Base-by-base conservation (phyloP, 768 basidiomycete species). In the Mycena rebaudengoi region DNA sequence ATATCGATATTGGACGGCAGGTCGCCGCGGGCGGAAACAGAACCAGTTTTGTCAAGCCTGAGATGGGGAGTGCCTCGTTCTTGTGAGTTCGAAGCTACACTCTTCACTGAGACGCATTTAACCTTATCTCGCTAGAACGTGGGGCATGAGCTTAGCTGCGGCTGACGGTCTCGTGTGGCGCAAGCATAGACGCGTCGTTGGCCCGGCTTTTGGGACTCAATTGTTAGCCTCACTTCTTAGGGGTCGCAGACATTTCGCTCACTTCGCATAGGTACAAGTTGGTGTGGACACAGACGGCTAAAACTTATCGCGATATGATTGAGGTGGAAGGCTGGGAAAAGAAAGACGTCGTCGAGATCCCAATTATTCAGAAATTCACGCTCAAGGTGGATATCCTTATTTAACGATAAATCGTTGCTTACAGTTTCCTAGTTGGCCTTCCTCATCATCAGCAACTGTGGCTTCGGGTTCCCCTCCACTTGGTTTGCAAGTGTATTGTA, bases 1-100 rank as follows among this genome's bases (percentile, higher is more conserved):
- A 83, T 58, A 60, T 86, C 21, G 82, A 85, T 40, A 78, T 85
- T 7, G 79, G 76, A 12, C 77, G 83, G 7, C 85, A 85, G 70
- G 76, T 84, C 18, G 69, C 74, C 7, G 71, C 67, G 1, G 83
- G 82, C 5, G 78, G 78, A 2, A 76, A 78, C 32, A 81, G 78
- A 49, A 74, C 75, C 1, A 76, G 68, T 48, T 84, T 81, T 46
- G 54, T 77, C 41, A 86, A 86, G 63, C 80, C 83, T 2, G 66
- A 72, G 49, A 41, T 46, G 21, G 73, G 74, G 14, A 80, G 75
- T 61, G 59, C 26, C 14, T 66, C 75, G 1, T 63, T 82, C 21
- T 50, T 78, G 82, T 81, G 53, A 18, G 80, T 71, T 13, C 43
- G 33, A 0, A 28, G n/a, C n/a, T n/a, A n/a, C n/a, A n/a, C n/a